Evolutionary conservation across 2,329 filamentous ascomycete genomes (phyloP).

Genomic region (Ophiocordyceps camponoti-leonardi): DNA sequence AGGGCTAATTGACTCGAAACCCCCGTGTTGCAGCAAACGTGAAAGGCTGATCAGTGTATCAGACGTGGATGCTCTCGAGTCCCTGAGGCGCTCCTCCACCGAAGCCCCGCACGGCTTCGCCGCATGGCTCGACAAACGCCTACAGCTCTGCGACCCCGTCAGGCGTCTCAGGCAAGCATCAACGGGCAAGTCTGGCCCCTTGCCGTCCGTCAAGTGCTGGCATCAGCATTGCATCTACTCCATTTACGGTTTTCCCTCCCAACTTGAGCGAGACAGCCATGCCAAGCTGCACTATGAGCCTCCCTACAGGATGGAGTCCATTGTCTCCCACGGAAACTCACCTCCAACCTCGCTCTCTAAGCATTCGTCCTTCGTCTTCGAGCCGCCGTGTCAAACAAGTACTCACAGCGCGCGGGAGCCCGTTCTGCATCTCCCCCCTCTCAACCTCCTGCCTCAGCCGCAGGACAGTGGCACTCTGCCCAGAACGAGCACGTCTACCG

Average conservation of each 20-base stretch:
- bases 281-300: conserved; percentile 23
- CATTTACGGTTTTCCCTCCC: conserved; percentile 37
- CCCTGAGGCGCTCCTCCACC: conserved; percentile 11
- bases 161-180: conserved; percentile 8
- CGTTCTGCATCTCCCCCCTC: conserved; percentile 2
- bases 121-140: conserved; percentile 34
- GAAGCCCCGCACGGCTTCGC: conserved; percentile 28
- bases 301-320: conserved; percentile 24
- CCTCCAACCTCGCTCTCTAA: conserved; percentile 1
- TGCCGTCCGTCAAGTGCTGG: conserved; percentile 32
- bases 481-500: conserved; percentile 17
- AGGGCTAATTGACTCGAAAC: conserved; percentile 6
- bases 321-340: conserved; percentile 17
- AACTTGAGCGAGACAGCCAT: conserved; percentile 34
- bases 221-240: conserved; percentile 38
- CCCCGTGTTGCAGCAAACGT: conserved; percentile 1
- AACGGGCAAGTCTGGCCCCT: conserved; percentile 1
- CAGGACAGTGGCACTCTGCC: conserved; percentile 3
- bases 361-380: background rate
- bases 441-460: conserved; percentile 3
- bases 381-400: background rate
- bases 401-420: background rate
- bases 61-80: conserved; percentile 15
- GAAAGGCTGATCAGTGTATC: background rate
- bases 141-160: conserved; percentile 29